These are phyloP conservation scores for Penicillium sp. DNA, from an alignment of 2,329 filamentous ascomycete genomes.

Conservation along the genomic window DNA sequence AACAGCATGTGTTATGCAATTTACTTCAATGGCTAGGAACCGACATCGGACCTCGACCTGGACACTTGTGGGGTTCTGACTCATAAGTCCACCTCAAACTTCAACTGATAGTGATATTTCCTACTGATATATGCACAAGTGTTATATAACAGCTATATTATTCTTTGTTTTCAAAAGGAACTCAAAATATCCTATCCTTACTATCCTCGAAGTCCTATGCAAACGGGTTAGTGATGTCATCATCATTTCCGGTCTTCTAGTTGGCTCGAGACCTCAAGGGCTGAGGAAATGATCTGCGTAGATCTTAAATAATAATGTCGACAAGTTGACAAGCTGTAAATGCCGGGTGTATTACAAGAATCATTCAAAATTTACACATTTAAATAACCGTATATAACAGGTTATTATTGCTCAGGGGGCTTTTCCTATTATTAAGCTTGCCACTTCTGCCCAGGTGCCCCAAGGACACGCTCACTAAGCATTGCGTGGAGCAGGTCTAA, in stretches of 20 bases:
- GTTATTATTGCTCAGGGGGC: not conserved
- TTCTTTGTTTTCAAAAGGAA: not conserved
- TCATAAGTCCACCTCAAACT: not conserved
- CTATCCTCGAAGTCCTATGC: not conserved
- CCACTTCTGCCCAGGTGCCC: not conserved
- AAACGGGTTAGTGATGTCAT: not conserved
- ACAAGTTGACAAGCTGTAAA: not conserved
- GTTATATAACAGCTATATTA: not conserved
- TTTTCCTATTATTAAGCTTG: not conserved
- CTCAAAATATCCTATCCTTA: not conserved
- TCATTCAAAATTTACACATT: not conserved
- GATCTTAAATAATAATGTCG: not conserved
- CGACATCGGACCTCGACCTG: conserved; percentile 7
- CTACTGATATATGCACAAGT: not conserved
- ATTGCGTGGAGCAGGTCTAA: not conserved
- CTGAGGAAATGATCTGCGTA: not conserved
- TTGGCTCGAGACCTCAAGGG: not conserved
- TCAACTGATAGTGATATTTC: not conserved
- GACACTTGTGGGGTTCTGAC: conserved; percentile 2
- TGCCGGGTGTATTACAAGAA: not conserved
- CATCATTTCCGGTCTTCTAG: not conserved
- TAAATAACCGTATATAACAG: not conserved
- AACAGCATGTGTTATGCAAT: not conserved
- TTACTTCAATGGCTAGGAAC: not conserved
- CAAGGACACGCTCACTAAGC: not conserved